Evolutionary conservation across 2,329 filamentous ascomycete genomes (phyloP).

Genomic region (Grosmannia clavigera): DNA sequence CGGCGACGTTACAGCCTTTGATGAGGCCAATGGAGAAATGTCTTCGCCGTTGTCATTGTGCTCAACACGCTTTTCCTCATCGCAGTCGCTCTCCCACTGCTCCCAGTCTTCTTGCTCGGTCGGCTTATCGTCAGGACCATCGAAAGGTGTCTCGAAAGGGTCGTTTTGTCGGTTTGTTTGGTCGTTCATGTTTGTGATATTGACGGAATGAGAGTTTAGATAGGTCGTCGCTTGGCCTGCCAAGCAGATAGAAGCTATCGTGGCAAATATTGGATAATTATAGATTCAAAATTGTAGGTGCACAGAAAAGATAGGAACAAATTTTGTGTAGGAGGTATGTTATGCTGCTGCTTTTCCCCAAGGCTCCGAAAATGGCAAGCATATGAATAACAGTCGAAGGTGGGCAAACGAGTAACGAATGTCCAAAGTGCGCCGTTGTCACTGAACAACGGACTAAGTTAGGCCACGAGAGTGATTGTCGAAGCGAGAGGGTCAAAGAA

Average conservation of each 20-base stretch:
- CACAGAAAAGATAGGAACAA: background rate
- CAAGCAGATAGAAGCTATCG: background rate
- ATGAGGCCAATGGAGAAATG: background rate
- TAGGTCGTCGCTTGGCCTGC: background rate
- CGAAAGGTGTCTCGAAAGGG: slow-evolving; percentile 10
- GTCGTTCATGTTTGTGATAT: slow-evolving; percentile 14
- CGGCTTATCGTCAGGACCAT: background rate
- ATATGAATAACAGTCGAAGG: background rate
- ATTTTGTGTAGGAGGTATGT: background rate
- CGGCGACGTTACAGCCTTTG: background rate
- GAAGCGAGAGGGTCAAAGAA: background rate
- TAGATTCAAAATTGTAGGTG: background rate
- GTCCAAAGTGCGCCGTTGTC: background rate
- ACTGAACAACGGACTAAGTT: background rate
- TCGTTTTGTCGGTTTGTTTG: slow-evolving; percentile 10
- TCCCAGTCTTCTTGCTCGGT: slow-evolving; percentile 34
- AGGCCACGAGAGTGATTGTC: background rate
- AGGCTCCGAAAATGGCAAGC: background rate
- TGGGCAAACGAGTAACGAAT: background rate
- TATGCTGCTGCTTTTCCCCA: background rate
- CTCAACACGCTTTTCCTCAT: slow-evolving; percentile 27
- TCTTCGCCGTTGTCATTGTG: background rate
- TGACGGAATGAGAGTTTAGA: background rate
- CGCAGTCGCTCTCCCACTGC: slow-evolving; percentile 42
- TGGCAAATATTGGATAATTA: background rate